These are phyloP conservation scores for Chrysoporthe austroafricana DNA, from an alignment of 2,329 filamentous ascomycete genomes.

Conservation along the genomic window DNA sequence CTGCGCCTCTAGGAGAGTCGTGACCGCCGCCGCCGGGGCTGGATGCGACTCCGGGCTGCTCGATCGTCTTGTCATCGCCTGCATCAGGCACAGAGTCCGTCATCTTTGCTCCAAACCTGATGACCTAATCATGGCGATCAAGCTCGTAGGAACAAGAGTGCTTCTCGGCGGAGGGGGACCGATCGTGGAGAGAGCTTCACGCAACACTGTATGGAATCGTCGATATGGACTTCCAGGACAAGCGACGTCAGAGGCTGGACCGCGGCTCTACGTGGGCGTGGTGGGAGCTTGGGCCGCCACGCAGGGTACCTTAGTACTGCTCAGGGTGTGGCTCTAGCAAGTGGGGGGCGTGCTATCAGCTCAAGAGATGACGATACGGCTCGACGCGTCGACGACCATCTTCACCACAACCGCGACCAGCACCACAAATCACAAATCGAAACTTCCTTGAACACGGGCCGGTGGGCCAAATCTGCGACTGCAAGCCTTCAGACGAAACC, in stretches of 20 bases:
- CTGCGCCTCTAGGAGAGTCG: neutral
- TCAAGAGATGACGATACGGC: neutral
- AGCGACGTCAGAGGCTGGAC: slow-evolving; percentile 25
- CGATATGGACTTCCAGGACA: slow-evolving; percentile 1
- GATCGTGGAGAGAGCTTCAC: slow-evolving; percentile 4
- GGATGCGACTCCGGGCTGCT: neutral
- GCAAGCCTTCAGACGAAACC: neutral
- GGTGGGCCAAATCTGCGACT: neutral
- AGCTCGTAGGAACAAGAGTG: neutral
- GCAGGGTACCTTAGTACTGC: neutral
- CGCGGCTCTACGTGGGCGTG: slow-evolving; percentile 3
- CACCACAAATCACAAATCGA: slow-evolving; percentile 3
- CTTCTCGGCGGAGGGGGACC: neutral
- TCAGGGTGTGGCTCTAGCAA: neutral
- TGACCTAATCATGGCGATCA: slow-evolving; percentile 27
- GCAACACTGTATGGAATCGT: slow-evolving; percentile 2
- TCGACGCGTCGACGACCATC: slow-evolving; percentile 16
- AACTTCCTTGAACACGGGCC: neutral
- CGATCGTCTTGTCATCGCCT: slow-evolving; percentile 27
- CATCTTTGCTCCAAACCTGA: slow-evolving; percentile 28
- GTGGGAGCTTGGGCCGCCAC: slow-evolving; percentile 9
- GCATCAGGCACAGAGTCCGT: slow-evolving; percentile 27
- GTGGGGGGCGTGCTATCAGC: slow-evolving; percentile 15
- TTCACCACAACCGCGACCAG: neutral
- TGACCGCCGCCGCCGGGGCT: neutral